Evolutionary conservation across 2,329 filamentous ascomycete genomes (phyloP).

Genomic region (Cryphonectria japonica): DNA sequence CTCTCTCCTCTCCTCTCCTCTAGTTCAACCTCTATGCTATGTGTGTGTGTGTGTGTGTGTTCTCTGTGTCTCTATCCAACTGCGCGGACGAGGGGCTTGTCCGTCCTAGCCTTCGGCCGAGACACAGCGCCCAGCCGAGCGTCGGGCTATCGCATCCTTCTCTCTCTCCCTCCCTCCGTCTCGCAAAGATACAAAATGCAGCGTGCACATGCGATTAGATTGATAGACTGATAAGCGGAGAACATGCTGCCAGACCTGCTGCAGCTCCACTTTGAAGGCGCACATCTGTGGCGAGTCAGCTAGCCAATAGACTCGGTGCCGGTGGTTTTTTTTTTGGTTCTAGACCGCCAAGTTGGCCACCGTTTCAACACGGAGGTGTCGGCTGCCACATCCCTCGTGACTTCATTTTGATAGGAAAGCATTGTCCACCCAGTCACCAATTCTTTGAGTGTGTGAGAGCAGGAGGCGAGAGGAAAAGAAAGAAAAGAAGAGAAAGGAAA

Average conservation of each 20-base stretch:
- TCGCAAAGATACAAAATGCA: not conserved
- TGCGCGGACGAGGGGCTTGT: not conserved
- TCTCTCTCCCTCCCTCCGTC: not conserved
- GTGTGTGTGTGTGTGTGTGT: too few species aligned
- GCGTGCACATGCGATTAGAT: slow-evolving; percentile 2
- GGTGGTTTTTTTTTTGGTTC: slow-evolving; percentile 5
- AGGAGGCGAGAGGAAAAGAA: not conserved
- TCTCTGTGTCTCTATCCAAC: too few species aligned
- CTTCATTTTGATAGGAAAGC: not conserved
- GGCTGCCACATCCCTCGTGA: slow-evolving; percentile 6
- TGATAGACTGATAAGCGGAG: slow-evolving; percentile 3
- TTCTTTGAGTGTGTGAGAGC: not conserved
- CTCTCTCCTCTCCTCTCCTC: too few species aligned
- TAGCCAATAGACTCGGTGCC: slow-evolving; percentile 13
- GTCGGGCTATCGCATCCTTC: not conserved
- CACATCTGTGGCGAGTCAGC: not conserved
- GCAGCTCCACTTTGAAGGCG: not conserved
- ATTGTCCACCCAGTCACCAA: not conserved
- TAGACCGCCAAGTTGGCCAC: slow-evolving; percentile 18
- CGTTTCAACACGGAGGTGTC: slow-evolving; percentile 4
- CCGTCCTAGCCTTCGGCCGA: slow-evolving; percentile 4
- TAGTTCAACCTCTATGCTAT: too few species aligned
- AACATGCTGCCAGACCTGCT: not conserved
- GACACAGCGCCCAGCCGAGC: not conserved
- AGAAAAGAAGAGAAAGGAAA: not conserved